Evolutionary conservation across 2,329 filamentous ascomycete species (phyloP).

Genomic region (Scedosporium aurantiacum): DNA sequence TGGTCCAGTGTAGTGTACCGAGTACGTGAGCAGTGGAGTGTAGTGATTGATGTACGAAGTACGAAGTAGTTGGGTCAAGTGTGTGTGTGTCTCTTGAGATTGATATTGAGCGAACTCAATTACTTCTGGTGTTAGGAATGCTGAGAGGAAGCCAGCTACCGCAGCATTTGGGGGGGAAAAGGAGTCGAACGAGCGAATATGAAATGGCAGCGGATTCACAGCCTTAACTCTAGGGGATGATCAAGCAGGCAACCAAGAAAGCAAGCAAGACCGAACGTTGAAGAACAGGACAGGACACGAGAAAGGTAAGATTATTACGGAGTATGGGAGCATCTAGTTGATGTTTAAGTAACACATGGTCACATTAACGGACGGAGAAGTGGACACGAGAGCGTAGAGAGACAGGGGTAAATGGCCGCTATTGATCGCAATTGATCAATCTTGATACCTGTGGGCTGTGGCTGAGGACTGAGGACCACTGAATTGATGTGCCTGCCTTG

Average conservation of each 20-base stretch:
- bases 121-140: background rate
- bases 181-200: background rate
- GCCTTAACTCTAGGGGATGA: background rate
- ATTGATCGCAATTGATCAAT: no score
- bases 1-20: no score
- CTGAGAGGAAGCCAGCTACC: conserved; percentile 4
- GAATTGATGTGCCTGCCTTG: no score
- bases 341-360: background rate
- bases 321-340: background rate
- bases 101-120: background rate
- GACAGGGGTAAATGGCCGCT: background rate
- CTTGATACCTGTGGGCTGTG: background rate
- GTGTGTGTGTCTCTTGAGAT: no score
- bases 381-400: background rate
- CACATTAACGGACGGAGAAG: background rate
- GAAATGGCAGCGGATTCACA: background rate
- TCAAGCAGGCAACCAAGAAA: background rate
- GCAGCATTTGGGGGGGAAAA: background rate
- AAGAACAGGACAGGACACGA: background rate
- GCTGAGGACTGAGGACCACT: background rate
- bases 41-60: background rate
- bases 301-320: background rate
- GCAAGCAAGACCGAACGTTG: background rate
- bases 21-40: no score
- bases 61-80: no score